Evolutionary conservation across 2,329 filamentous ascomycete species (phyloP), one percentile per base, ranked within the genome.

Genomic region (Ilyonectria destructans): DNA sequence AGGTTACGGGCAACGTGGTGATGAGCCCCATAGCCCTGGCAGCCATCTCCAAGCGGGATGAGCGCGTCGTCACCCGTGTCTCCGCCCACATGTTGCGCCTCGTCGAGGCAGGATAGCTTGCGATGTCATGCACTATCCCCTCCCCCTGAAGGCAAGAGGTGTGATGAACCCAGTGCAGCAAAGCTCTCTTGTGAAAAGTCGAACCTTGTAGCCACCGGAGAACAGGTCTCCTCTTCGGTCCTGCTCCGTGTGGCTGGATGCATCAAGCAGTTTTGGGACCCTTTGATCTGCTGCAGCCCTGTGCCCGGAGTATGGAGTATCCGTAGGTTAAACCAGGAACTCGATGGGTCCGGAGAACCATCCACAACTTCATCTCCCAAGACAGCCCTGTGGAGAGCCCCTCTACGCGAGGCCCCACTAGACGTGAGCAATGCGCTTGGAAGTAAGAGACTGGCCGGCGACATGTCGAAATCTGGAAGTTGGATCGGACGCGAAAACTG

Each of bases 211-310:
- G 43, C 43, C 29, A 48, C 49, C 54, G 43, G 48, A 58, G 45
- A 35, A 35, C 43, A 49, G 5, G 23, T 51, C 45, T 17, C 51
- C 3, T 49, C 33, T 59, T 54, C 52, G 46, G 58, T 31, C 23
- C 19, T 55, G 15, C 49, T 37, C 51, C 59, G 49, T 37, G n/a
- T 17, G n/a, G 6, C 35, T 55, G 37, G 31, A 23, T 23, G 48
- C 58, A 51, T 26, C 35, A 43, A 31, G 10, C 29, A 23, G 19
- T 67, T 46, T 40, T 57, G 12, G 33, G 23, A 19, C 37, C 29
- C 54, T 46, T 58, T 62, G 58, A 67, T 67, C 37, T 43, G 48
- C 54, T 52, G 58, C 63, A 66, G 63, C 58, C 58, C 52, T 62
- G 57, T 46, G 45, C 33, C 55, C 58, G 45, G 45, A 46, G 19